phyloP scores from a whole-genome alignment of 1,139 yeast genomes.

The Yamadazyma atmosphaerica region DNA sequence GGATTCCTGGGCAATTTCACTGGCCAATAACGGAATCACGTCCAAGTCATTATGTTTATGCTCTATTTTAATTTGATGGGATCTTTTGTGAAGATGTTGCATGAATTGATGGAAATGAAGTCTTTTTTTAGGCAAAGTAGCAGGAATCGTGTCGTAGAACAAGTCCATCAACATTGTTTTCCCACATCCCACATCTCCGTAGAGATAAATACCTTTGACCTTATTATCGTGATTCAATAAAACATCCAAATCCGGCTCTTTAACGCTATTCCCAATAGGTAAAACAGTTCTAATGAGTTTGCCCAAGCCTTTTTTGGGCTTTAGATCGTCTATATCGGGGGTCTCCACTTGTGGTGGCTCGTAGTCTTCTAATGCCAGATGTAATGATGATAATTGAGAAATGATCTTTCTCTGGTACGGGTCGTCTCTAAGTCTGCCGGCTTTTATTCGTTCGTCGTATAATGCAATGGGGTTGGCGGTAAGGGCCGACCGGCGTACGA shows the following conservation, averaged over 20 bases:
- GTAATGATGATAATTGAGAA: slow-evolving; percentile 52
- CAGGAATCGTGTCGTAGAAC: slow-evolving; percentile 80
- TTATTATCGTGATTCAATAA: slow-evolving; percentile 23
- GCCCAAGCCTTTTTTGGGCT: slow-evolving; percentile 48
- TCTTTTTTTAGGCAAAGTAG: slow-evolving; percentile 71
- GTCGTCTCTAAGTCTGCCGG: slow-evolving; percentile 60
- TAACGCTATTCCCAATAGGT: slow-evolving; percentile 6
- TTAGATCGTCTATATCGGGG: slow-evolving; percentile 49
- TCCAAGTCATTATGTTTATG: slow-evolving; percentile 68
- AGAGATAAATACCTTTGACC: slow-evolving; percentile 81
- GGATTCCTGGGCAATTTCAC: slow-evolving; percentile 73
- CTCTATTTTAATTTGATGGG: slow-evolving; percentile 68
- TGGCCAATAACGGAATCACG: slow-evolving; percentile 80
- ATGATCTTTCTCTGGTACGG: slow-evolving; percentile 68
- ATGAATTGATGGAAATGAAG: slow-evolving; percentile 95
- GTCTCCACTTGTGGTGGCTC: slow-evolving; percentile 53
- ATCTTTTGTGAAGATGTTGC: slow-evolving; percentile 88
- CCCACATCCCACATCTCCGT: slow-evolving; percentile 98
- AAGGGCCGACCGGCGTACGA: not conserved
- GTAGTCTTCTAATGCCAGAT: slow-evolving; percentile 47
- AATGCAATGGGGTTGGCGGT: slow-evolving; percentile 52
- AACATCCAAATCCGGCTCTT: slow-evolving; percentile 14
- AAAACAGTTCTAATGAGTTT: slow-evolving; percentile 19
- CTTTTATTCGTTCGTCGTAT: slow-evolving; percentile 55
- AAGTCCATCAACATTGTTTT: slow-evolving; percentile 98